A percentile compares a stretch with the other conserved stretches of the same genome.
Evolutionary conservation across 164 flowering plant genomes (phyloP).

Genomic region (Cinnamomum micranthum): DNA sequence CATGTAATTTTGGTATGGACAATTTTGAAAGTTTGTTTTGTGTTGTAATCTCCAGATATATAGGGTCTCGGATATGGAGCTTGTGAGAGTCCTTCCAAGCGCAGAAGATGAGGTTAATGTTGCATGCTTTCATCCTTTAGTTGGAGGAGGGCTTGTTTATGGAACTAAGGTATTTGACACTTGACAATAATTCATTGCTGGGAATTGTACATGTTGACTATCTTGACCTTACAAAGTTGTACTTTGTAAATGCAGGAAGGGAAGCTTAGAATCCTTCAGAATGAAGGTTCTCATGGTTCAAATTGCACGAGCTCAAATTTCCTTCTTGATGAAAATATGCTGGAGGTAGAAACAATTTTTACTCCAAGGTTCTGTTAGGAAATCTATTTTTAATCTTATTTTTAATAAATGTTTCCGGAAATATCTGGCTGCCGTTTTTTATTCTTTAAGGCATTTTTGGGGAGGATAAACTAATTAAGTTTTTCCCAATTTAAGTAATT

Average conservation of each 20-base stretch:
- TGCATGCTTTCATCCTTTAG: conserved; percentile 96
- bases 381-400: no score
- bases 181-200: neutral
- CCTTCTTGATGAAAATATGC: conserved; percentile 52
- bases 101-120: conserved; percentile 99
- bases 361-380: neutral
- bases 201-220: neutral
- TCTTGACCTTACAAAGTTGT: conserved; percentile 1
- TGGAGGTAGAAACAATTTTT: conserved; percentile 42
- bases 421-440: neutral
- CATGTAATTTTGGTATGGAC: neutral
- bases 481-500: no score
- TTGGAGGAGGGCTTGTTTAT: conserved; percentile 93
- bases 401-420: neutral
- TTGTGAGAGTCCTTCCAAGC: conserved; percentile 92
- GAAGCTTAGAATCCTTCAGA: conserved; percentile 82
- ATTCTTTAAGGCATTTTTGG: no score
- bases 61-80: conserved; percentile 98
- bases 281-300: conserved; percentile 44
- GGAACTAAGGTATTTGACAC: conserved; percentile 75
- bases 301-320: conserved; percentile 26
- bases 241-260: conserved; percentile 67
- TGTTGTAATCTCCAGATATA: conserved; percentile 52
- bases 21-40: neutral
- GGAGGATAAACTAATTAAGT: no score